Evolutionary conservation across 306 rosid genomes (phyloP), one percentile per base, ranked within the genome.

Genomic region (Ziziphus jujuba): DNA sequence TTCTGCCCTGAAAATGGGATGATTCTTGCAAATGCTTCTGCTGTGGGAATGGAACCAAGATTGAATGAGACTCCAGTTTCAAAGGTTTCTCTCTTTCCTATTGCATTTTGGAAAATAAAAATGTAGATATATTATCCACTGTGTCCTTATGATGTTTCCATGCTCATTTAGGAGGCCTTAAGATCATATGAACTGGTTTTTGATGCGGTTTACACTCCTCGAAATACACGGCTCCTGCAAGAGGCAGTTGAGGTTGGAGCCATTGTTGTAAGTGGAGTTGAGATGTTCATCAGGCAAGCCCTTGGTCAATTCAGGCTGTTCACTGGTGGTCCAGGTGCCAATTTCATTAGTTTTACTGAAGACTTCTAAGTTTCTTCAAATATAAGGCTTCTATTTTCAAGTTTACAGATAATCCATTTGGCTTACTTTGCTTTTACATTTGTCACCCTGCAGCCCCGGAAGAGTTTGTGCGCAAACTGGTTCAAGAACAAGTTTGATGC

Each of bases 231-330:
- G 56, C 73, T 68, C 23, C 31, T 68, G 64, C n/a, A 31, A 58
- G 73, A 68, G 55, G 73, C 65, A 1, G 73, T 15, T 34, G 64
- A 68, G 73, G 57, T 68, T 15, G 65, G 73, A 22, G 73, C 65
- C 56, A 15, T 45, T 13, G 73, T 57, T 63, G 73, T 68, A 17
- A 68, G 73, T 31, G 73, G 73, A 56, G 65, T 57, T 40, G 73
- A 68, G 57, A 68, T 56, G 65, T 68, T 68, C 73, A 56, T 68
- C 43, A 56, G 73, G 56, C 73, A 68, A 23, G 73, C 73, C 24
- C 36, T 68, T 16, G 65, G 56, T 9, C 73, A 68, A 61, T 56
- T 68, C 64, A 57, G 28, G 28, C 58, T 68, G 56, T 68, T 56
- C 64, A 68, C 73, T 9, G 56, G 56, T n/a, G 55, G 64, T 45